These are phyloP conservation scores for Rhizopus microsporus DNA, from an alignment of 371 early-diverging fungal genomes.

Conservation along the genomic window DNA sequence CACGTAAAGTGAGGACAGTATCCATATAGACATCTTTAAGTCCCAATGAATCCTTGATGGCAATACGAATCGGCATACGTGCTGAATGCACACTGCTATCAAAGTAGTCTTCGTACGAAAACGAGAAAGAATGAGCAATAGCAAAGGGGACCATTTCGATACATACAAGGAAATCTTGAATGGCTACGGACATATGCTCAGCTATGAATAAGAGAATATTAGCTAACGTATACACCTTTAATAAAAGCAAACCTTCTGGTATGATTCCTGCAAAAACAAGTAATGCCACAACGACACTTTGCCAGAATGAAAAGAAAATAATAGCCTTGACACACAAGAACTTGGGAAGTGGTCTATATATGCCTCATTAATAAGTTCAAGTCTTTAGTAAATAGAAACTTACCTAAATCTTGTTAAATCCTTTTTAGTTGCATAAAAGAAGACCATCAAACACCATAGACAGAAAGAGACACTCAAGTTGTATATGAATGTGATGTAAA, in stretches of 20 bases:
- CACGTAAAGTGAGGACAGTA: slow-evolving; percentile 74
- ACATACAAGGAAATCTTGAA: slow-evolving; percentile 92
- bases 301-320: slow-evolving; percentile 96
- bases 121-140: slow-evolving; percentile 79
- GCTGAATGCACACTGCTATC: slow-evolving; percentile 64
- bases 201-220: slow-evolving; percentile 26
- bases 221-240: not conserved
- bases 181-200: slow-evolving; percentile 81
- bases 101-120: slow-evolving; percentile 77
- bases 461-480: slow-evolving; percentile 84
- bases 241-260: slow-evolving; percentile 55
- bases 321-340: slow-evolving; percentile 94
- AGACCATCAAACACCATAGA: slow-evolving; percentile 87
- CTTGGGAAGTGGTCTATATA: slow-evolving; percentile 76
- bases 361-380: not conserved
- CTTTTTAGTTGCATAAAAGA: slow-evolving; percentile 82
- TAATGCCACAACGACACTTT: slow-evolving; percentile 86
- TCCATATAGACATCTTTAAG: slow-evolving; percentile 84
- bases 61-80: slow-evolving; percentile 76
- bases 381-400: not conserved
- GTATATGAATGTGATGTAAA: slow-evolving; percentile 84
- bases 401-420: slow-evolving; percentile 83
- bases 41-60: slow-evolving; percentile 83
- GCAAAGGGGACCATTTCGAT: slow-evolving; percentile 90
- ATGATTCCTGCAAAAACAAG: slow-evolving; percentile 77